These are phyloP conservation scores for Tanozyma kutaoensis DNA, from an alignment of 805 yeast species.

Conservation along the genomic window DNA sequence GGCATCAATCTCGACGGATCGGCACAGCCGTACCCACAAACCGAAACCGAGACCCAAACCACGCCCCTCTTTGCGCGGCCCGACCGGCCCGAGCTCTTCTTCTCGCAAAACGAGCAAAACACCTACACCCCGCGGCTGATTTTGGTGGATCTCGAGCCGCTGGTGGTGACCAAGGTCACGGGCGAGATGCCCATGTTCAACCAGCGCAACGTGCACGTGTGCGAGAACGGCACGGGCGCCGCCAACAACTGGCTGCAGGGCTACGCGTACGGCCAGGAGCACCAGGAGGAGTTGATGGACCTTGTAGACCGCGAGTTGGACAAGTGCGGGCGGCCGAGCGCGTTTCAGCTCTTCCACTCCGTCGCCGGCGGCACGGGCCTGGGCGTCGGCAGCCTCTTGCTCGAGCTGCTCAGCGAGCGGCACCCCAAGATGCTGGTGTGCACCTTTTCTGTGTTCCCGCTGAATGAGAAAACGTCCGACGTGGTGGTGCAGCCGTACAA, in stretches of 20 bases:
- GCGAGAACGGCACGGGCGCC: constrained; percentile 83
- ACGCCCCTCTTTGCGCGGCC: constrained; percentile 4
- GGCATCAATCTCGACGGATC: constrained; percentile 64
- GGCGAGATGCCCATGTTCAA: constrained; percentile 54
- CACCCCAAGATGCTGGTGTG: constrained; percentile 73
- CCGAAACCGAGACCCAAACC: constrained; percentile 6
- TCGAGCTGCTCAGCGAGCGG: constrained; percentile 70
- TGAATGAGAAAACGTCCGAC: constrained; percentile 65
- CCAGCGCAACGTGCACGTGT: constrained; percentile 67
- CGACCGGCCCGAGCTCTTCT: constrained; percentile 78
- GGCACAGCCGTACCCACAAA: constrained; percentile 21
- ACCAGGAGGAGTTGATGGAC: constrained; percentile 64
- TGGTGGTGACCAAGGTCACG: constrained; percentile 58
- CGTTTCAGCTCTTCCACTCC: constrained; percentile 83
- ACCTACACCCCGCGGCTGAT: constrained; percentile 76
- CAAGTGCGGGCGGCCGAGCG: constrained; percentile 77
- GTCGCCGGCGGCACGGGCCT: constrained; percentile 99
- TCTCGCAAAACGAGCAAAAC: constrained; percentile 59
- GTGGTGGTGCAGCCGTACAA: constrained; percentile 98
- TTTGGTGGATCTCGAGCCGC: constrained; percentile 80
- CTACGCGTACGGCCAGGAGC: constrained; percentile 54
- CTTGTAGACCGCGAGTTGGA: constrained; percentile 85
- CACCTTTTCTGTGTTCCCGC: constrained; percentile 81
- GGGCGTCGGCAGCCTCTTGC: constrained; percentile 75
- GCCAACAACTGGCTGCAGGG: constrained; percentile 97